phyloP scores from a whole-genome alignment of 1,284 basidiomycete species.

The Pseudozyma pruni region DNA sequence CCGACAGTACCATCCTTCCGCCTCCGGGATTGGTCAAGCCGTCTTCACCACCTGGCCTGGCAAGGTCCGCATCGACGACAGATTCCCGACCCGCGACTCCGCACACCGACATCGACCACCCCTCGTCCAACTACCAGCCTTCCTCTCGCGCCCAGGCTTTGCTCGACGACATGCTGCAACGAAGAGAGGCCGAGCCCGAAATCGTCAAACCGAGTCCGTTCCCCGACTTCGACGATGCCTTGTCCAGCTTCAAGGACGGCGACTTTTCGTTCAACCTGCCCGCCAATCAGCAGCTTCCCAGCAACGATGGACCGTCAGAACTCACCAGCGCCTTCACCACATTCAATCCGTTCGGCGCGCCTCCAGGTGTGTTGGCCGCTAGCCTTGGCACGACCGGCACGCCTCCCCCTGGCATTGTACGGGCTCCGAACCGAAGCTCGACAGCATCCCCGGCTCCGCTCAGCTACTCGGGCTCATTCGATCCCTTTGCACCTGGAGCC shows the following conservation, averaged over 20 bases:
- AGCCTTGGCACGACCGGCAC: constrained; percentile 34
- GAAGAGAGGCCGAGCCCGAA: constrained; percentile 81
- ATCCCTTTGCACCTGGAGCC: constrained; percentile 61
- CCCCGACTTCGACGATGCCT: constrained; percentile 63
- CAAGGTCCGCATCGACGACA: constrained; percentile 53
- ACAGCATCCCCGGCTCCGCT: constrained; percentile 43
- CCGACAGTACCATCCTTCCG: constrained; percentile 23
- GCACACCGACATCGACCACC: constrained; percentile 72
- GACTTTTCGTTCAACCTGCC: constrained; percentile 64
- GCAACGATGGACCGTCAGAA: constrained; percentile 35
- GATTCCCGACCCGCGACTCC: constrained; percentile 74
- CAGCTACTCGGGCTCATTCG: constrained; percentile 64
- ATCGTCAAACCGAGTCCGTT: constrained; percentile 55
- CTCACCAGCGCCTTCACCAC: constrained; percentile 40
- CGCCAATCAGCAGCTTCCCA: constrained; percentile 30
- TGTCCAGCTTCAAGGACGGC: constrained; percentile 59
- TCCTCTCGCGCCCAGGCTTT: constrained; percentile 84
- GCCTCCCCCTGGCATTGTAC: constrained; percentile 30
- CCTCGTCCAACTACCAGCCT: constrained; percentile 78
- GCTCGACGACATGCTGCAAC: constrained; percentile 81
- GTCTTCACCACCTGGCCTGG: constrained; percentile 38
- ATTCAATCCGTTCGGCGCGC: constrained; percentile 44
- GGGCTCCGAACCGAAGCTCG: constrained; percentile 44
- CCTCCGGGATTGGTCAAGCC: constrained; percentile 61
- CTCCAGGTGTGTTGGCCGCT: constrained; percentile 33